A percentile compares a stretch with the other conserved stretches of the same genome.
phyloP scores from a whole-genome alignment of 1,139 yeast genomes.

The Geotrichum candidum region DNA sequence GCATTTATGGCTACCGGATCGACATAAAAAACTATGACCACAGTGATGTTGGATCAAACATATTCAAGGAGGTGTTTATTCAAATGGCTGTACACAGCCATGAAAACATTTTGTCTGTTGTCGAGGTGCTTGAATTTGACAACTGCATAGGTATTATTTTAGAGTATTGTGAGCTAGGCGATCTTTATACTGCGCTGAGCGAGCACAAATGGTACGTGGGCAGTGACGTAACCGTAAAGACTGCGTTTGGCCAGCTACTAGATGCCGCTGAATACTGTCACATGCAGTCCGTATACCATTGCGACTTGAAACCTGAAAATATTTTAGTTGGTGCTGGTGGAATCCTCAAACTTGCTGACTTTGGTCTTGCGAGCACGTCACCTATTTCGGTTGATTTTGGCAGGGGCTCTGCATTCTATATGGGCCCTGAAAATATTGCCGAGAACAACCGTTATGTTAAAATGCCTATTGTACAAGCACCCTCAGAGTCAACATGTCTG shows the following conservation, averaged over 20 bases:
- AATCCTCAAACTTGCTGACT: constrained; percentile 63
- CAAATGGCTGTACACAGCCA: constrained; percentile 73
- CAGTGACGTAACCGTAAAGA: constrained; percentile 53
- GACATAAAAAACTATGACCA: constrained; percentile 4
- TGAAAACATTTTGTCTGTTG: constrained; percentile 66
- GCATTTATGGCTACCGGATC: neutral
- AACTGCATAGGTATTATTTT: constrained; percentile 56
- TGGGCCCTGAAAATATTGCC: constrained; percentile 66
- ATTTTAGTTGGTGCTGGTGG: constrained; percentile 63
- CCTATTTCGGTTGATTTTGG: constrained; percentile 50
- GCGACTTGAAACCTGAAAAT: constrained; percentile 90
- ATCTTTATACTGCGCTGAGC: constrained; percentile 72
- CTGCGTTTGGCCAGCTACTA: constrained; percentile 66
- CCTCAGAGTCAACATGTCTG: constrained; percentile 1
- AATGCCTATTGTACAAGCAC: neutral
- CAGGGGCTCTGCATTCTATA: constrained; percentile 82
- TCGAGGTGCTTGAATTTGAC: constrained; percentile 48
- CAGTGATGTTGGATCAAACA: constrained; percentile 19
- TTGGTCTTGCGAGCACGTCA: constrained; percentile 58
- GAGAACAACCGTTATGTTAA: constrained; percentile 6
- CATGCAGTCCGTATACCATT: constrained; percentile 62
- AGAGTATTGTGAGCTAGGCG: constrained; percentile 69
- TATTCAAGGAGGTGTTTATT: constrained; percentile 60
- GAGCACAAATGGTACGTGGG: constrained; percentile 52
- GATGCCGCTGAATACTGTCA: constrained; percentile 72